These are phyloP conservation scores for Calocybe indica DNA, from an alignment of 768 basidiomycete genomes.

Conservation along the genomic window DNA sequence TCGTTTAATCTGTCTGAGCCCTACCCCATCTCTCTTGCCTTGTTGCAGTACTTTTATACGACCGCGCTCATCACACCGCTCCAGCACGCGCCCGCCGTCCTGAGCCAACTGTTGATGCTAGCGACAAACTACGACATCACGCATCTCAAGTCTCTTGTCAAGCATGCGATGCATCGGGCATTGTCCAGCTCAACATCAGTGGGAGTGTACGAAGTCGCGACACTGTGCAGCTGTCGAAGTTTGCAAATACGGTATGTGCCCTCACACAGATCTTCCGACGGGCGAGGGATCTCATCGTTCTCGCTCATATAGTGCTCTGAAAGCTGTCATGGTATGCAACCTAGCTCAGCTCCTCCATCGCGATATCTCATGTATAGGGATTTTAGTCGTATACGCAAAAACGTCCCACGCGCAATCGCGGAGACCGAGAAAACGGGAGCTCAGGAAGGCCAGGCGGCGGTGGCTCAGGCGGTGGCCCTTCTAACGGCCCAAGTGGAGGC, in stretches of 20 bases:
- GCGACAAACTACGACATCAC: conserved; percentile 76
- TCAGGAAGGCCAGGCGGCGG: background rate
- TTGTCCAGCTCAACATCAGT: conserved; percentile 82
- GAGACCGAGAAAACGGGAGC: conserved; percentile 30
- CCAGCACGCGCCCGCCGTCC: conserved; percentile 85
- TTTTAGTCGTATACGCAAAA: conserved; percentile 74
- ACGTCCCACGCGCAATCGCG: conserved; percentile 53
- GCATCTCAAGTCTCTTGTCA: conserved; percentile 75
- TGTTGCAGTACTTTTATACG: conserved; percentile 93
- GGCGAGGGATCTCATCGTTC: conserved; percentile 10
- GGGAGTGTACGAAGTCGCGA: conserved; percentile 93
- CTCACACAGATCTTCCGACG: conserved; percentile 4
- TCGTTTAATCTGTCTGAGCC: conserved; percentile 81
- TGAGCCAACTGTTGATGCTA: conserved; percentile 82
- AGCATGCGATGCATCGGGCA: conserved; percentile 90
- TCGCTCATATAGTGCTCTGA: conserved; percentile 49
- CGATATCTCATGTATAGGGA: conserved; percentile 5
- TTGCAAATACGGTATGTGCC: conserved; percentile 76
- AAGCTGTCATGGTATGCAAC: conserved; percentile 71
- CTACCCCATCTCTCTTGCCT: conserved; percentile 81
- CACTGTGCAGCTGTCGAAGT: conserved; percentile 81
- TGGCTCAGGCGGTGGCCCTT: conserved; percentile 27
- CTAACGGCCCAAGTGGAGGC: conserved; percentile 30
- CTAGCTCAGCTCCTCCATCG: background rate
- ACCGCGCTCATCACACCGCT: conserved; percentile 81